These are phyloP conservation scores for Thelonectria blattea DNA, from an alignment of 2,329 filamentous ascomycete species.

Conservation along the genomic window DNA sequence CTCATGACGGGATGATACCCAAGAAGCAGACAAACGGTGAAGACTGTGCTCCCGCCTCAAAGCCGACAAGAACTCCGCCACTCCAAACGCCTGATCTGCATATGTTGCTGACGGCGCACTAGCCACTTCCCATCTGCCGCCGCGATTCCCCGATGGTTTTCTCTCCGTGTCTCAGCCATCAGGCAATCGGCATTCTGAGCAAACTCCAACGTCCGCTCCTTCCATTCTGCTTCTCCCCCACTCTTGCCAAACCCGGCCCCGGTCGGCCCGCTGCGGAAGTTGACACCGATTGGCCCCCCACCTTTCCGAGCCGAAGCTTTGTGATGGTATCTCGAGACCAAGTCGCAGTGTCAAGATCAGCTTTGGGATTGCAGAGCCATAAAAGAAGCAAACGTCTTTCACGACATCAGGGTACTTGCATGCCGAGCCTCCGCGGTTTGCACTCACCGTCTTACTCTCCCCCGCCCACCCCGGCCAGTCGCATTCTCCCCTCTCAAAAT, in stretches of 20 bases:
- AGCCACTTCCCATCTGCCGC: not conserved
- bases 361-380: not conserved
- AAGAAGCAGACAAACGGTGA: no score
- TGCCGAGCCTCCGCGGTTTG: no score
- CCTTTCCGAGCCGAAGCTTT: not conserved
- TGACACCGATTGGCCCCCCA: slow-evolving; percentile 14
- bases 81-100: not conserved
- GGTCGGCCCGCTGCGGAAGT: not conserved
- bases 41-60: not conserved
- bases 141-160: not conserved
- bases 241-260: slow-evolving; percentile 15
- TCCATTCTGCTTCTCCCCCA: slow-evolving; percentile 3
- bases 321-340: not conserved
- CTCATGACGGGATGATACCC: not conserved
- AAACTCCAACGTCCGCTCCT: not conserved
- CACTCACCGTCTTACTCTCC: not conserved
- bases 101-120: not conserved
- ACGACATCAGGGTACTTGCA: not conserved
- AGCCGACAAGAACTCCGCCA: not conserved
- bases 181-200: not conserved
- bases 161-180: not conserved
- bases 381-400: not conserved
- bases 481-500: not conserved
- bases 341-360: not conserved
- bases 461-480: not conserved